A percentile compares a stretch with the other conserved stretches of the same genome.
Evolutionary conservation across 2,329 filamentous ascomycete genomes (phyloP).

Genomic region (Dothiorella sarmentorum): DNA sequence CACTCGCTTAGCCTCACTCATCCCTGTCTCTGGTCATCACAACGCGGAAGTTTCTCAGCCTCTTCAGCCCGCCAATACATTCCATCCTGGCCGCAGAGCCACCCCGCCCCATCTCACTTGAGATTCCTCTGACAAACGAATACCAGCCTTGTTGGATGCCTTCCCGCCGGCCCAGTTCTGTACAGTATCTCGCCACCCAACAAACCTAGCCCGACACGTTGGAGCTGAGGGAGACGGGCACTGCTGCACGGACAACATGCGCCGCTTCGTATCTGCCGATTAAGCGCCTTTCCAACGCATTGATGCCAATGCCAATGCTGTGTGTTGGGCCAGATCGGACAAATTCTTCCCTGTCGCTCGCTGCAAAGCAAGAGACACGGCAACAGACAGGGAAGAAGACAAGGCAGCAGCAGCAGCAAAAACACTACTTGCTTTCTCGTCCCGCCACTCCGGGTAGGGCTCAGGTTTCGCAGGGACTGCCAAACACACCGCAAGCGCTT

Average conservation of each 20-base stretch:
- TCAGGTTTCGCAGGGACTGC: background rate
- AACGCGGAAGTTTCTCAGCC: background rate
- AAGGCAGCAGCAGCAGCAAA: background rate
- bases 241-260: background rate
- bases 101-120: background rate
- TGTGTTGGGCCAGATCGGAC: background rate
- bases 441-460: background rate
- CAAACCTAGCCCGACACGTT: background rate
- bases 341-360: background rate
- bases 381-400: background rate
- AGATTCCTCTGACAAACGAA: background rate
- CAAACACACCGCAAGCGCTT: background rate
- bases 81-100: background rate
- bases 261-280: slow-evolving; percentile 15
- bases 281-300: background rate
- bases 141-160: background rate
- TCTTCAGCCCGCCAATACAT: background rate
- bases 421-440: background rate
- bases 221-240: background rate
- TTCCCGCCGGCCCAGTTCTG: background rate
- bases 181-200: no score
- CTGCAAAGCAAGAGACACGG: no score
- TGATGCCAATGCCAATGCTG: no score
- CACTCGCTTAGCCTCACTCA: background rate
- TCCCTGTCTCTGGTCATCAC: background rate